These are phyloP conservation scores for Rhynchospora breviuscula DNA, from an alignment of 176 grass and related monocot species.

Conservation along the genomic window DNA sequence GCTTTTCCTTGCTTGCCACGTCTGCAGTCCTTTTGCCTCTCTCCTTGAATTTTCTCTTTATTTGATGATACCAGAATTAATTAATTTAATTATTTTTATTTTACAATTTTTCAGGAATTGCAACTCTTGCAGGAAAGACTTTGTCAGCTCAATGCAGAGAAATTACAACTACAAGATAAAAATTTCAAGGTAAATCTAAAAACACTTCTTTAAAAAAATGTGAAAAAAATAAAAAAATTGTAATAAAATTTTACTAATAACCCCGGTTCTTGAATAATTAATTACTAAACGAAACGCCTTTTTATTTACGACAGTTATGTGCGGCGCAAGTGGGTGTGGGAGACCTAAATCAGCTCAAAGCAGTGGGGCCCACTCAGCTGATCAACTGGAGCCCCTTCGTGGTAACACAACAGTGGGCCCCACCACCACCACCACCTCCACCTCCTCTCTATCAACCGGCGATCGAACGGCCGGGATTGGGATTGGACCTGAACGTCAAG, in stretches of 20 bases:
- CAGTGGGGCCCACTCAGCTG: background rate
- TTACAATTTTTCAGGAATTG: conserved; percentile 23
- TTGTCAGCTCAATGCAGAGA: background rate
- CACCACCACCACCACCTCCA: background rate
- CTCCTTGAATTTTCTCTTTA: background rate
- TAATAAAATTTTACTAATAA: background rate
- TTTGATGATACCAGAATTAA: background rate
- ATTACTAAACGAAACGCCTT: background rate
- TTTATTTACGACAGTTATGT: background rate
- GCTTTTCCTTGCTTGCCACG: conserved; percentile 18
- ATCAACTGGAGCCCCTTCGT: background rate
- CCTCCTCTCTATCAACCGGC: background rate
- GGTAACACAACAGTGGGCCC: background rate
- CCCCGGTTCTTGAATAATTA: background rate
- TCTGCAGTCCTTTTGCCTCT: conserved; percentile 4
- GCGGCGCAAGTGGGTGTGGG: background rate
- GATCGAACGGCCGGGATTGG: conserved; percentile 5
- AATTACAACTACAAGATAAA: conserved; percentile 2
- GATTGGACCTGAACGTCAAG: conserved; percentile 15
- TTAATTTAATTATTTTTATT: background rate
- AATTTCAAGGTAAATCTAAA: conserved; percentile 16
- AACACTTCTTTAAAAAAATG: background rate
- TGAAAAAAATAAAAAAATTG: background rate
- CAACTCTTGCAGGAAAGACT: background rate
- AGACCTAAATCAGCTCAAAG: background rate